Percentiles rank a stretch among this genome's conserved stretches.
phyloP scores from a whole-genome alignment of 371 early-diverging fungal species.

The Mortierella sp. region DNA sequence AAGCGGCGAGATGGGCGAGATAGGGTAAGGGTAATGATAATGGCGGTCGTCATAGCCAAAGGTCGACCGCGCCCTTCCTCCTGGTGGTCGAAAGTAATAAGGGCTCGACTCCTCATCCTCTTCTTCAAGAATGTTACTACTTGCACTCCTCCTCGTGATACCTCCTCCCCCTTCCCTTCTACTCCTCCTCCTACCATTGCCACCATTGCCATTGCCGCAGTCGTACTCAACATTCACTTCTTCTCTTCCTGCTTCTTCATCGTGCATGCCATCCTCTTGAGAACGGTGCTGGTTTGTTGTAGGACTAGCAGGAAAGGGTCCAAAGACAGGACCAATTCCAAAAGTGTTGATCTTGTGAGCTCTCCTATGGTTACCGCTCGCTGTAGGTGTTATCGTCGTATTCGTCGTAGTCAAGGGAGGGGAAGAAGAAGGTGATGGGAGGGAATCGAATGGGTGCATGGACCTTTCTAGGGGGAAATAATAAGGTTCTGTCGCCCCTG shows the following conservation, averaged over 20 bases:
- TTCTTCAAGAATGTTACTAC: background rate
- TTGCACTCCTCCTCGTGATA: background rate
- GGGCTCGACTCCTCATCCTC: background rate
- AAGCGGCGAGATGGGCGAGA: background rate
- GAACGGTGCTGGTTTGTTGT: background rate
- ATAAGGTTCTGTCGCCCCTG: conserved; percentile 7
- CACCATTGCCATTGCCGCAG: background rate
- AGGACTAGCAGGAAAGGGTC: conserved; percentile 2
- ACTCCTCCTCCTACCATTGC: background rate
- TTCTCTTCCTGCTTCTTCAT: background rate
- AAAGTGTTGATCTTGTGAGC: conserved; percentile 12
- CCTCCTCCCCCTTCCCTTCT: background rate
- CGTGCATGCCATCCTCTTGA: background rate
- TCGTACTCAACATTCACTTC: background rate
- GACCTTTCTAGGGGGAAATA: conserved; percentile 1
- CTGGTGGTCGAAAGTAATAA: background rate
- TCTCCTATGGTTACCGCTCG: background rate
- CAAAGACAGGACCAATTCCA: conserved; percentile 5
- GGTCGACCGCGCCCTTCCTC: conserved; percentile 23
- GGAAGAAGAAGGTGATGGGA: background rate
- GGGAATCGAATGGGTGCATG: conserved; percentile 7
- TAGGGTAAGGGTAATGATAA: background rate
- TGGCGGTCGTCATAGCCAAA: conserved; percentile 37
- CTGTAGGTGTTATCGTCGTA: background rate
- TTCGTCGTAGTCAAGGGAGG: background rate